Conservation (phyloP, 805 yeast genomes). For the Yamadazyma scolyti region DNA sequence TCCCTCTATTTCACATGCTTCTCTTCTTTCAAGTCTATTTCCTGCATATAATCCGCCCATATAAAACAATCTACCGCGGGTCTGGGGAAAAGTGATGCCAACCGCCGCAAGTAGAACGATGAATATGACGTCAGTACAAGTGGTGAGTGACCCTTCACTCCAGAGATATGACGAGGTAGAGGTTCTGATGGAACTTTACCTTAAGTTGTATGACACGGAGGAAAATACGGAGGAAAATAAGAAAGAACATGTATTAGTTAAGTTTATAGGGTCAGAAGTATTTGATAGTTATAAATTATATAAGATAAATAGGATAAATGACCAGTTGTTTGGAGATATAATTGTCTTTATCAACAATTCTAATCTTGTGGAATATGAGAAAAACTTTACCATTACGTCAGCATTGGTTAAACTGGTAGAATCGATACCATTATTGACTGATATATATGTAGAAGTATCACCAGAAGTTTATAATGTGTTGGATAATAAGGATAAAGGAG, state of each 20-base stretch:
- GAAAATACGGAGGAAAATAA: constrained; percentile 2
- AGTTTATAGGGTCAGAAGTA: constrained; percentile 35
- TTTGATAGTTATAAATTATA: constrained; percentile 30
- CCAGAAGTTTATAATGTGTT: constrained; percentile 34
- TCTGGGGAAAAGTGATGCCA: too few species aligned
- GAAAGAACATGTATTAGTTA: constrained; percentile 27
- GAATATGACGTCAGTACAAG: too few species aligned
- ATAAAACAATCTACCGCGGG: too few species aligned
- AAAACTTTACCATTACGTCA: constrained; percentile 39
- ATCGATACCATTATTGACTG: constrained; percentile 37
- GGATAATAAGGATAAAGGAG: constrained; percentile 22
- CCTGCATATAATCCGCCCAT: too few species aligned
- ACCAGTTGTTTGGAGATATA: constrained; percentile 18
- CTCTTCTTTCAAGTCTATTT: too few species aligned
- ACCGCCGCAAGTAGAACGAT: too few species aligned
- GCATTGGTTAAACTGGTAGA: constrained; percentile 35
- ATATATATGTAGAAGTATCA: constrained; percentile 48
- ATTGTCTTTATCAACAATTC: constrained; percentile 39
- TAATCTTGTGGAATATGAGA: constrained; percentile 26
- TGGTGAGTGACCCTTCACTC: constrained; percentile 27
- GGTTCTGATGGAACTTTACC: constrained; percentile 31
- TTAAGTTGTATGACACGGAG: constrained; percentile 19
- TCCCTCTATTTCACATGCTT: too few species aligned
- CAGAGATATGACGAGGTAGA: constrained; percentile 24
- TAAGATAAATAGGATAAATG: constrained; percentile 29